Base-by-base conservation (phyloP, 2,329 filamentous ascomycete species). In the Venturiaceae sp. region DNA sequence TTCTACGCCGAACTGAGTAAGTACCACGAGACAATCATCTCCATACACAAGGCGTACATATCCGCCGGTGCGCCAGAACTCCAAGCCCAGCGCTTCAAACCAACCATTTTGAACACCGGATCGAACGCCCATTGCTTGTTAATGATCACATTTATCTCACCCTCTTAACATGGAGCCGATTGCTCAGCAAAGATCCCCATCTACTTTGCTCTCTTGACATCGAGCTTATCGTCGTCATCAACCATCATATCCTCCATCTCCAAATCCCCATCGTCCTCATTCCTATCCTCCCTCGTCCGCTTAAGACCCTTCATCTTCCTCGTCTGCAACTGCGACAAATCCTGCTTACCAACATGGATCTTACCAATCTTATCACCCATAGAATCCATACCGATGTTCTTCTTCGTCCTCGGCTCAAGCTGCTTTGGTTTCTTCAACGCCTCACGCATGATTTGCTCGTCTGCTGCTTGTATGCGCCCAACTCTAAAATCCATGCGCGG, bases 291-390 rank as follows among this genome's bases (percentile, higher is more conserved):
- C 58, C 90, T 83, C 63, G 81, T 84, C 64, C 94, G 82, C 83
- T 97, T 99, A 65, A 99, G 74, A 64, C 92, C 94, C 84, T 99
- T 99, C 92, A 99, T 97, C 84, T 99, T 99, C 69, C 94, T 86
- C 57, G 92, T 95, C 79, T 99, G 94, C 73, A 99, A 74, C 66
- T 87, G 83, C 69, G 79, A 80, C 60, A 99, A 81, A 75, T 99
- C 91, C 75, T 96, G 91, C 77, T 87, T 90, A 68, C 88, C 90
- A 61, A 95, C 75, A 72, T 99, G 94, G 63, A 99, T 88, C 65
- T 91, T 86, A 63, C 92, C 94, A 63, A 97, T 81, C 85, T 97
- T 97, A 75, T 99, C 94, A 71, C 94, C 94, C 76, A 99, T 90
- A 46, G 85, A 75, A 72, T 97, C 92, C 59, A 88, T 95, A 58